phyloP scores from a whole-genome alignment of 805 yeast genomes.

The Naumovozyma castellii region DNA sequence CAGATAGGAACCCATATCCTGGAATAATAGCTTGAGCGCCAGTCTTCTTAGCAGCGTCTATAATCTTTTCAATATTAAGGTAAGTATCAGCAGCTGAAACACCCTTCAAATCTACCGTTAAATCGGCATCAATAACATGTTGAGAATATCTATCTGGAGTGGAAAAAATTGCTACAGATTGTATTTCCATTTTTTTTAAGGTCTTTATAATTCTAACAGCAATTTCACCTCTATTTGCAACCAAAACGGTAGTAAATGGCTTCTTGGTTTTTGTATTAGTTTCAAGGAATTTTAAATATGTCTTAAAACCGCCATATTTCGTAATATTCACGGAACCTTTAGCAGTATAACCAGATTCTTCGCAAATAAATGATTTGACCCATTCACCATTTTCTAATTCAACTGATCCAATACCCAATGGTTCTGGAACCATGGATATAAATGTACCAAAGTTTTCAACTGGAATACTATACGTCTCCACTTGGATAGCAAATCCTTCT shows the following conservation, averaged over 20 bases:
- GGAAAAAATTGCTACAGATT: slow-evolving; percentile 80
- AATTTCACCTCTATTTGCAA: slow-evolving; percentile 96
- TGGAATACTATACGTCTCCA: slow-evolving; percentile 84
- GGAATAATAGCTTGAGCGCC: slow-evolving; percentile 95
- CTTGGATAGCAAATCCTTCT: slow-evolving; percentile 51
- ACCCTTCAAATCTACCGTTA: slow-evolving; percentile 71
- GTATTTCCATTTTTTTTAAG: slow-evolving; percentile 66
- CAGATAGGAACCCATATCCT: slow-evolving; percentile 94
- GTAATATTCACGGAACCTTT: slow-evolving; percentile 75
- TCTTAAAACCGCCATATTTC: slow-evolving; percentile 80
- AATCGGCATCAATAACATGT: slow-evolving; percentile 79
- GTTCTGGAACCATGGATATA: slow-evolving; percentile 83
- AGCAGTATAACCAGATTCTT: slow-evolving; percentile 70
- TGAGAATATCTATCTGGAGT: slow-evolving; percentile 83
- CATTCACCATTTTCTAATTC: slow-evolving; percentile 71
- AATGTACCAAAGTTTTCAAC: slow-evolving; percentile 69
- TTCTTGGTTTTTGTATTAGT: slow-evolving; percentile 31
- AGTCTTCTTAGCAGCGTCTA: slow-evolving; percentile 73
- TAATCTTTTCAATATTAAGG: slow-evolving; percentile 72
- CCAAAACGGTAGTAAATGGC: slow-evolving; percentile 77
- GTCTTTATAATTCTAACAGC: slow-evolving; percentile 92
- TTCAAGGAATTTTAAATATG: slow-evolving; percentile 33
- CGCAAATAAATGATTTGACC: slow-evolving; percentile 93
- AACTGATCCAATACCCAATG: slow-evolving; percentile 89
- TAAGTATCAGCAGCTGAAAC: slow-evolving; percentile 85